Base-by-base conservation (phyloP, 257 asterid species). In the Rubia yunnanensis region DNA sequence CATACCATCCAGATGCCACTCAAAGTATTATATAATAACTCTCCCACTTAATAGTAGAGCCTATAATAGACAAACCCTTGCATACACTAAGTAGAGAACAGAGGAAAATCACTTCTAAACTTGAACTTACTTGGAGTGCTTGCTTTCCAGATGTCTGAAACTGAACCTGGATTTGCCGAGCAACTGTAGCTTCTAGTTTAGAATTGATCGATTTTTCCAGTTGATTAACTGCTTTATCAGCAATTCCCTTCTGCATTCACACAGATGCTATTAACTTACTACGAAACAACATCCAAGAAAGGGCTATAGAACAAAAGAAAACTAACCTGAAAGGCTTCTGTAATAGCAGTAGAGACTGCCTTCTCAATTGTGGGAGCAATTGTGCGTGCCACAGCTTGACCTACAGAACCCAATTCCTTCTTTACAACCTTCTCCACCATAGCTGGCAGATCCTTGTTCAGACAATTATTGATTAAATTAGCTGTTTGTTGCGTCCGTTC, bases 121-220 rank as follows among this genome's bases (percentile, higher is more conserved):
- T 14, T 23, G 27, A 57, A 62, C 72, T 44, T 75, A 90, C 99
- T 95, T 90, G 98, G 73, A 94, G 91, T 67, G 92, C 95, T 82
- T 88, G 99, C 82, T 81, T 94, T 78, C 98, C 99, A 72, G 96
- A 85, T 70, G 96, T 88, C 79, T 85, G 97, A 78, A 94, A 90
- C 57, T 94, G 99, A 46, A 81, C 74, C 73, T 90, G 98, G 74
- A 94, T 85, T 70, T 94, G 96, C 73, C 91, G 86, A 60, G 87
- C 82, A 79, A 94, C 91, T 7, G 87, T 71, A 62, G 88, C 75
- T 80, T 94, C 99, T 53, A 94, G 95, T 82, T 90, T 94, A 66
- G 95, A 67, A 76, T 72, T 82, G 70, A 94, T 85, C 18, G 98
- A 81, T 77, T 90, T 94, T 69, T 88, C 99, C 73, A 94, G 87